Evolutionary conservation across 805 yeast species (phyloP), one percentile per base, ranked within the genome.

Genomic region (Kluyveromyces wickerhamii): DNA sequence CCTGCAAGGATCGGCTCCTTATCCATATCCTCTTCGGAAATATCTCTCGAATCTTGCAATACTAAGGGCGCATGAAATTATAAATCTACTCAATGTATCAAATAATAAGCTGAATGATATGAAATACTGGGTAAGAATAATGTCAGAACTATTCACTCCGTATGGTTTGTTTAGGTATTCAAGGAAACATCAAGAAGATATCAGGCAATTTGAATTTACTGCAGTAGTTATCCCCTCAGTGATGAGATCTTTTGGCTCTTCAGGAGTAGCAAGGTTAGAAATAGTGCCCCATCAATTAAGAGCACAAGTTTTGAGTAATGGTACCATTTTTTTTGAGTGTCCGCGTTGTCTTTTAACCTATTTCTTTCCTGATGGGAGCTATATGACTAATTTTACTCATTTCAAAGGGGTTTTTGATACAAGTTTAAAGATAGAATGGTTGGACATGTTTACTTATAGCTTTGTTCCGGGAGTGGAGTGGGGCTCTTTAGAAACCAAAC

Each of bases 321-420:
- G 77, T 0, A 64, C 71, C 4, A 69, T 75, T 0, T 65, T 69
- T 35, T 53, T 78, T 21, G 79, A 74, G 26, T 69, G 77, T 31
- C 64, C 74, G 9, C 60, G 73, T 28, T 62, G 70, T 22, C 59
- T 71, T 1, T 55, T 70, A 29, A 62, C 70, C 12, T 71, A 67
- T 43, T 65, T 71, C 54, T 82, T 75, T 50, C 56, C 62, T 2
- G 94, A 84, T 56, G 94, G 92, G 0, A 77, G 88, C 3, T 69
- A 69, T 44, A 74, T 82, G 7, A 68, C 72, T 7, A 70, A 79
- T 31, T 64, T 66, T 38, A 84, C 89, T 0, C 72, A 72, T 13
- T 57, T 78, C 27, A 74, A 75, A 42, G 72, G 82, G 7, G 63
- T 74, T 5, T 71, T 85, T 59, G 78, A 74, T 49, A 63, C 78